A percentile compares a stretch with the other conserved stretches of the same genome.
These are phyloP conservation scores for Malus hybrid DNA, from an alignment of 331 rosid genomes.

Conservation along the genomic window DNA sequence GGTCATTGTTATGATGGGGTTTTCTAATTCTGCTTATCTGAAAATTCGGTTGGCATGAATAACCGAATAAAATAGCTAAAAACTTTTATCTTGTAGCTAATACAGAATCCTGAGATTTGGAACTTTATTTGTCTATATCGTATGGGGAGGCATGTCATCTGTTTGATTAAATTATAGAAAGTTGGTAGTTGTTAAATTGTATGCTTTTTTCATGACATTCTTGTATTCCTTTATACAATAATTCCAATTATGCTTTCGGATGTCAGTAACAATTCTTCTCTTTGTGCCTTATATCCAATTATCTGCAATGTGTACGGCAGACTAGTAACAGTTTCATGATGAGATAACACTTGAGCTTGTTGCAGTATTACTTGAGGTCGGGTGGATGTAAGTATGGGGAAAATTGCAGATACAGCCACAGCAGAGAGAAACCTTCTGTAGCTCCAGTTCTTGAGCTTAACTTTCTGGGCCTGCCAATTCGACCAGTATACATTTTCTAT, in stretches of 20 bases:
- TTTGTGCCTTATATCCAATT: not conserved
- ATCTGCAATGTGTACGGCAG: not conserved
- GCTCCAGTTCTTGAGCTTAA: slow-evolving; percentile 37
- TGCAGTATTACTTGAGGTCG: slow-evolving; percentile 71
- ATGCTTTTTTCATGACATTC: not conserved
- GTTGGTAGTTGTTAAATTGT: not conserved
- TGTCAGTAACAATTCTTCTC: slow-evolving; percentile 2
- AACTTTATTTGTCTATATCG: not conserved
- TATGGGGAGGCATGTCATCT: not conserved
- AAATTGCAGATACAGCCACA: slow-evolving; percentile 80
- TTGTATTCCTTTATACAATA: not conserved
- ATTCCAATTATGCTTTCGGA: not conserved
- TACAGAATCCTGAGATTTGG: not conserved
- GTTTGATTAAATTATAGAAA: not conserved
- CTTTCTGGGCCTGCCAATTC: slow-evolving; percentile 89
- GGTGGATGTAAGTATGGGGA: slow-evolving; percentile 91
- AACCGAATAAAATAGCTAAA: not conserved
- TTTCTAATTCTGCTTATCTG: not conserved
- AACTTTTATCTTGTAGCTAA: not conserved
- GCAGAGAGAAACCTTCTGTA: slow-evolving; percentile 25
- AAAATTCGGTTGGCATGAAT: not conserved
- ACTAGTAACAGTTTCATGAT: slow-evolving; percentile 16
- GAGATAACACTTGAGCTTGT: slow-evolving; percentile 20
- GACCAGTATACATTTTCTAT: slow-evolving; percentile 39
- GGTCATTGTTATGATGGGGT: not conserved